Evolutionary conservation across 163 green algal species (phyloP).

Genomic region (Prototheca wickerhamii): DNA sequence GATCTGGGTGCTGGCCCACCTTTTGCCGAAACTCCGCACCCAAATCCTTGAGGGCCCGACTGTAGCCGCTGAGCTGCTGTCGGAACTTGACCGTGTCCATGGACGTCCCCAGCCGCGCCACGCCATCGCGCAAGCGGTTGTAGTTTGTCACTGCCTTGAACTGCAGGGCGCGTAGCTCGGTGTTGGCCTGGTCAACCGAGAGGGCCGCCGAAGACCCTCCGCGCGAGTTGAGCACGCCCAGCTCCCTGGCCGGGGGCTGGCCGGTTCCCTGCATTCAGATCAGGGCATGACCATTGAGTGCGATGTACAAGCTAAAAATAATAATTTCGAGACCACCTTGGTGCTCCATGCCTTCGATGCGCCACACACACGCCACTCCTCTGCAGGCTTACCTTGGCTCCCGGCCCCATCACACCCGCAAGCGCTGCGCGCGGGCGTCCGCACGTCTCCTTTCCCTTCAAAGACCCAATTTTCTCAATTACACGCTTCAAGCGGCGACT

Average conservation of each 20-base stretch:
- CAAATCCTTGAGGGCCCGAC: conserved; percentile 13
- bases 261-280: not conserved
- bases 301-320: not conserved
- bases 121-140: conserved; percentile 32
- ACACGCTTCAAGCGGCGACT: no score
- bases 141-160: conserved; percentile 30
- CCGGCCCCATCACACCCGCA: no score
- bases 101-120: conserved; percentile 26
- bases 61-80: conserved; percentile 14
- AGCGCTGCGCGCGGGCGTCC: no score
- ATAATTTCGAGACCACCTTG: not conserved
- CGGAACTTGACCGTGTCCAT: conserved; percentile 36
- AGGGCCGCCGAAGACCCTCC: not conserved
- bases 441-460: no score
- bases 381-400: no score
- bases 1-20: conserved; percentile 15
- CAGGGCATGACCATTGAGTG: not conserved
- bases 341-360: no score
- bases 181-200: conserved; percentile 10
- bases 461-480: no score
- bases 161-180: conserved; percentile 21
- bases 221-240: not conserved
- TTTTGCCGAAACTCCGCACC: conserved; percentile 17
- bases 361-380: no score
- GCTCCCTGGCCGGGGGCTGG: not conserved